These are phyloP conservation scores for Parietichytrium sp. DNA, from an alignment of 108 stramenopile genomes.

Conservation along the genomic window DNA sequence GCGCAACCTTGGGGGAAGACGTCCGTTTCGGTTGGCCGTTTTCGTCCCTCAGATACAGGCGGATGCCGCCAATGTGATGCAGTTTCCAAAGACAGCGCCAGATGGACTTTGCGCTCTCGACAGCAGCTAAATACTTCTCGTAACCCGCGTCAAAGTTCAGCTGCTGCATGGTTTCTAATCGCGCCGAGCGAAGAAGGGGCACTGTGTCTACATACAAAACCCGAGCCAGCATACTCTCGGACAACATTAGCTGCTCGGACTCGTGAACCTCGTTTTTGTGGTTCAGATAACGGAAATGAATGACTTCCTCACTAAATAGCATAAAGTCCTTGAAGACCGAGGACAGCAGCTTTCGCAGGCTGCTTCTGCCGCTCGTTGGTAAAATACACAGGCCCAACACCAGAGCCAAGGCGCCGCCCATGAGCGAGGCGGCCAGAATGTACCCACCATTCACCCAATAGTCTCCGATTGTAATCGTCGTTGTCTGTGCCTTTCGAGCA, in stretches of 20 bases:
- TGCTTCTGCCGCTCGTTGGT: slow-evolving; percentile 1
- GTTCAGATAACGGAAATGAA: not conserved
- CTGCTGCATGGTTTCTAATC: slow-evolving; percentile 14
- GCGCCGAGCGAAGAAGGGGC: not conserved
- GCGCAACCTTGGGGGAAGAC: not conserved
- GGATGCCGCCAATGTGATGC: slow-evolving; percentile 26
- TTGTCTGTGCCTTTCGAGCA: too few relatives aligned
- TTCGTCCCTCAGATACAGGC: not conserved
- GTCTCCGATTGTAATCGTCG: not conserved
- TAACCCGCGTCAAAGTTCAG: slow-evolving; percentile 14
- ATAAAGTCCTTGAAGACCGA: slow-evolving; percentile 6
- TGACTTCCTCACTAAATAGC: not conserved
- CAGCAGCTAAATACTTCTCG: not conserved
- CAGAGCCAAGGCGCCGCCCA: not conserved
- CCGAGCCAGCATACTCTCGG: not conserved
- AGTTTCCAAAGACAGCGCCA: slow-evolving; percentile 21
- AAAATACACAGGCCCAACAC: not conserved
- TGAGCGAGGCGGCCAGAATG: not conserved
- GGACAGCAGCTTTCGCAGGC: not conserved
- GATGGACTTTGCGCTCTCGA: not conserved
- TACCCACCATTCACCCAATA: not conserved
- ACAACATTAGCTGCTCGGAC: not conserved
- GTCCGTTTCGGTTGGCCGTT: not conserved
- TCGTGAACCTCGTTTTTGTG: not conserved
- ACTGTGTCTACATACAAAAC: not conserved